Evolutionary conservation across 2,329 filamentous ascomycete genomes (phyloP).

Genomic region (Pseudonectria foliicola): DNA sequence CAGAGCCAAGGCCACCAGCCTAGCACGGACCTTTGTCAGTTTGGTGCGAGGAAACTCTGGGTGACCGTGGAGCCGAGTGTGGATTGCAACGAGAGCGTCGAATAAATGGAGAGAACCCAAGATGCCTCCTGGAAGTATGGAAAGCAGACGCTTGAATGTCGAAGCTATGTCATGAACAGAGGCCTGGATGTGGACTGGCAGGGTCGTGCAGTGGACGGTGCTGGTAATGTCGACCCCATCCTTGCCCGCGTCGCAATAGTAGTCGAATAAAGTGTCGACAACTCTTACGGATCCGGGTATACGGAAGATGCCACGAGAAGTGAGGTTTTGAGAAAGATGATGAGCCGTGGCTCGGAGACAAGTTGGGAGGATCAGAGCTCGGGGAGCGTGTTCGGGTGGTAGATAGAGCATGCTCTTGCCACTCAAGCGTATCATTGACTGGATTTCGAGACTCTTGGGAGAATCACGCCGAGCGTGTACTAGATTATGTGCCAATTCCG

Average conservation of each 20-base stretch:
- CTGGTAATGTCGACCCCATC: conserved; percentile 43
- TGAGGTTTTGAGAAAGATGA: conserved; percentile 50
- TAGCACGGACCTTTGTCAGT: conserved; percentile 50
- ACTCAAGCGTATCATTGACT: conserved; percentile 54
- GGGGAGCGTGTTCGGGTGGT: conserved; percentile 50
- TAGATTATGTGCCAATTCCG: conserved; percentile 44
- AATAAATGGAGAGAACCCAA: conserved; percentile 56
- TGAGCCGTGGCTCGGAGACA: conserved; percentile 61
- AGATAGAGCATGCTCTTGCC: conserved; percentile 57
- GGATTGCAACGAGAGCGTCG: conserved; percentile 54
- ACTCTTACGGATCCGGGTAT: conserved; percentile 52
- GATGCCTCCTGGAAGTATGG: conserved; percentile 57
- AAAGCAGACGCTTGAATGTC: conserved; percentile 59
- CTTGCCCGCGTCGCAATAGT: conserved; percentile 48
- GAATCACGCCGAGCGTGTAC: conserved; percentile 36
- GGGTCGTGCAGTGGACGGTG: conserved; percentile 51
- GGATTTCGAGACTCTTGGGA: conserved; percentile 44
- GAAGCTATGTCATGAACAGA: conserved; percentile 60
- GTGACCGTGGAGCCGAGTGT: conserved; percentile 46
- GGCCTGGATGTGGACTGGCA: conserved; percentile 53
- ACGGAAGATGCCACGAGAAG: conserved; percentile 54
- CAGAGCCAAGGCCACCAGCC: conserved; percentile 59
- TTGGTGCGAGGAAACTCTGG: conserved; percentile 46
- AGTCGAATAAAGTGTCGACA: conserved; percentile 54
- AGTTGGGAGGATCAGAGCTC: conserved; percentile 53